Base-by-base conservation (phyloP, 331 rosid genomes). In the Erythrophleum ivorense region DNA sequence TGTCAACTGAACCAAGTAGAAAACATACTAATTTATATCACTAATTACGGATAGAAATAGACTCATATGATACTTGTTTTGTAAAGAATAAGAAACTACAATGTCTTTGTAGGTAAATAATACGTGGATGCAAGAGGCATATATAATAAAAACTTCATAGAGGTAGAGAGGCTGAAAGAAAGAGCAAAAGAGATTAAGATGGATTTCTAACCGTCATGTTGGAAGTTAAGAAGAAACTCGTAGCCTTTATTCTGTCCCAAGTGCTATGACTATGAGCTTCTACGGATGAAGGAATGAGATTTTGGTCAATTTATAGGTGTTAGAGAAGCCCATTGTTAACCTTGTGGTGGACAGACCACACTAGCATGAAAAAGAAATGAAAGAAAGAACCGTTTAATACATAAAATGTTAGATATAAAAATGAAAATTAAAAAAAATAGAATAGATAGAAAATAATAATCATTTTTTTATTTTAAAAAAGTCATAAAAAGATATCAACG, bases 191-290 rank as follows among this genome's bases (percentile, higher is more conserved):
- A 52, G 48, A 13, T 19, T 19, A 12, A 63, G 55, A 71, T 10
- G 38, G 38, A 73, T 62, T 71, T 72, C 77, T 81, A 41, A 81
- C 86, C 86, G 90, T 71, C 90, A 87, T 84, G 58, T 84, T 54
- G 74, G 81, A 74, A 29, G 41, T 36, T 52, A 40, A 73, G 33
- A 73, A 62, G 64, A 80, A 75, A 71, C 13, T 69, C 69, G 6
- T 40, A 14, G 59, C 12, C 40, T 21, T 33, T 14, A 2, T 69
- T 77, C 59, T 41, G 43, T 83, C 54, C 41, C 21, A 60, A 73
- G 36, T 19, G 73, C 69, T 76, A 15, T 16, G 54, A 73, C 70
- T 77, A 19, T 24, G 48, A 72, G 68, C 78, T 83, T 69, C 73
- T 24, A 60, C 45, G 54, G 46, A 78, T 34, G 55, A 29, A 60